These are phyloP conservation scores for Primulina tabacum DNA, from an alignment of 257 asterid species.

Conservation along the genomic window DNA sequence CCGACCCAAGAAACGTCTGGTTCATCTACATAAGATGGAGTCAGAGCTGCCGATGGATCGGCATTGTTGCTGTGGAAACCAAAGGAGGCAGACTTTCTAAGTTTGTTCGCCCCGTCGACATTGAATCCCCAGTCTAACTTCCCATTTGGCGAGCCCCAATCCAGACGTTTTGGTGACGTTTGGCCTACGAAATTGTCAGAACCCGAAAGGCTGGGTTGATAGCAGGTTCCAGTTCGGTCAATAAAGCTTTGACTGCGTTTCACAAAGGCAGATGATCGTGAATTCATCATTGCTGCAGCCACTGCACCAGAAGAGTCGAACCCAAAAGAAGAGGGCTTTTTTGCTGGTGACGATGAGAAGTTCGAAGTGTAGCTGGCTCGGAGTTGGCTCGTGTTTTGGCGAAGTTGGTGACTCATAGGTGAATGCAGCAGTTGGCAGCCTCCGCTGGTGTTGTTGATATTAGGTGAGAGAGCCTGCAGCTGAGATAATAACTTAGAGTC, in stretches of 20 bases:
- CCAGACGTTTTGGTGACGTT: slow-evolving; percentile 41
- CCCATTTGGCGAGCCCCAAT: slow-evolving; percentile 83
- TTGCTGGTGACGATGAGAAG: slow-evolving; percentile 41
- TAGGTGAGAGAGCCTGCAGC: slow-evolving; percentile 55
- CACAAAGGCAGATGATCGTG: slow-evolving; percentile 64
- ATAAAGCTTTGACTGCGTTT: slow-evolving; percentile 92
- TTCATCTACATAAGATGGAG: slow-evolving; percentile 33
- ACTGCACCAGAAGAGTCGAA: slow-evolving; percentile 83
- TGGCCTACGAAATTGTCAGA: slow-evolving; percentile 34
- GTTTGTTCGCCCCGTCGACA: slow-evolving; percentile 69
- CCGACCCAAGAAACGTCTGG: slow-evolving; percentile 90
- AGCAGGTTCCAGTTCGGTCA: slow-evolving; percentile 38
- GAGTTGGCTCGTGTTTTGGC: slow-evolving; percentile 58
- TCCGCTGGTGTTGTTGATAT: background rate
- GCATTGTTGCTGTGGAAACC: slow-evolving; percentile 34
- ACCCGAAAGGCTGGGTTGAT: slow-evolving; percentile 26
- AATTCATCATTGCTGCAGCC: slow-evolving; percentile 85
- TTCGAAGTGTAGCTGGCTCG: slow-evolving; percentile 65
- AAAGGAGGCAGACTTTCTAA: slow-evolving; percentile 58
- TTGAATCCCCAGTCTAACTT: slow-evolving; percentile 86
- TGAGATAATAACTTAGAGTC: slow-evolving; percentile 58
- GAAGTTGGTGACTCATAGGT: slow-evolving; percentile 56
- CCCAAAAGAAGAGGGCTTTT: slow-evolving; percentile 49
- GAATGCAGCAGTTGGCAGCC: slow-evolving; percentile 24
- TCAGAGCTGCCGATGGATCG: slow-evolving; percentile 10